A percentile compares a stretch with the other conserved stretches of the same genome.
Conservation (phyloP, 1,284 basidiomycete species). For the Trametes polyzona region DNA sequence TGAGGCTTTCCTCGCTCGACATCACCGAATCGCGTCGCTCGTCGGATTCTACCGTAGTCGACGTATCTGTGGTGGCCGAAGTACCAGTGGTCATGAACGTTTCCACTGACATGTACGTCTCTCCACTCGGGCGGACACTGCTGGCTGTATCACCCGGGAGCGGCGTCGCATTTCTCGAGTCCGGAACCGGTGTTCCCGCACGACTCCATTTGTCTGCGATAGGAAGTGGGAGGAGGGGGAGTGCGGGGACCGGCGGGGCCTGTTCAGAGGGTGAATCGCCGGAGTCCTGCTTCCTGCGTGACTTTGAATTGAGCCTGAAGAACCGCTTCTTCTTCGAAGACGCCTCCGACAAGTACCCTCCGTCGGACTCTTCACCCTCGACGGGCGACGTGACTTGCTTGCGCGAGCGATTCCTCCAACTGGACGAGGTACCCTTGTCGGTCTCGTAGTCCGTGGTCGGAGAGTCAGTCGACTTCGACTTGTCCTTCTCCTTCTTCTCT, state of each 20-base stretch:
- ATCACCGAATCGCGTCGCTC: conserved; percentile 8
- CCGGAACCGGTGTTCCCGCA: conserved; percentile 23
- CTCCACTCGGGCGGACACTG: conserved; percentile 19
- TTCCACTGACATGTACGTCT: conserved; percentile 15
- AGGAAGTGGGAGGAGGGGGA: conserved; percentile 44
- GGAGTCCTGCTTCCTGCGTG: conserved; percentile 32
- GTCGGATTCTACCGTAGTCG: conserved; percentile 21
- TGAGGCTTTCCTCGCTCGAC: conserved; percentile 25
- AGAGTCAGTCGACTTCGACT: conserved; percentile 38
- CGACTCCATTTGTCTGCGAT: conserved; percentile 57
- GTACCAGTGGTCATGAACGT: conserved; percentile 16
- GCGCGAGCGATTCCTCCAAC: conserved; percentile 23
- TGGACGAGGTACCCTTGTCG: conserved; percentile 35
- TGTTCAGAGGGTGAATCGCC: conserved; percentile 31
- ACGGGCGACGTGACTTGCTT: conserved; percentile 28
- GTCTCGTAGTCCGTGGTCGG: conserved; percentile 41
- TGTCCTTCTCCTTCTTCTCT: conserved; percentile 35
- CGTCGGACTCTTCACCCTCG: conserved; percentile 44
- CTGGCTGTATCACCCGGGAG: conserved; percentile 15
- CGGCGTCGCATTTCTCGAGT: conserved; percentile 29
- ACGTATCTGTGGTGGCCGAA: conserved; percentile 1
- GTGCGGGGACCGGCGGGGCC: conserved; percentile 41
- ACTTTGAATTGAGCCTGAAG: conserved; percentile 40
- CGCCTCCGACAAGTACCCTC: conserved; percentile 43
- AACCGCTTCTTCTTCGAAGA: conserved; percentile 37